Evolutionary conservation across 257 asterid genomes (phyloP).

Genomic region (Solanum chiquidenum): DNA sequence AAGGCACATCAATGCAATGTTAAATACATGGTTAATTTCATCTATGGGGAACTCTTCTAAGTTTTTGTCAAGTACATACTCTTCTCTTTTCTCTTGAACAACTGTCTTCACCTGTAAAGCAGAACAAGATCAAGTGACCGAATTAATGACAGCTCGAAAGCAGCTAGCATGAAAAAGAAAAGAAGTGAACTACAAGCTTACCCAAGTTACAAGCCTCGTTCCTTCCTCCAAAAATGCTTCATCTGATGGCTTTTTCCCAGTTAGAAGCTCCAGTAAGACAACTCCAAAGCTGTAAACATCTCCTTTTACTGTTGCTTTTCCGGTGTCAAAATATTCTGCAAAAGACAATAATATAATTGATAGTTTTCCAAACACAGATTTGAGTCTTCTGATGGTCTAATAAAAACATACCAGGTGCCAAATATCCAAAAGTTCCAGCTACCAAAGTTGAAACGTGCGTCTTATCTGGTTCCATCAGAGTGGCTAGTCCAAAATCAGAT

Average conservation of each 20-base stretch:
- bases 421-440: slow-evolving; percentile 89
- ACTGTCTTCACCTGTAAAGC: slow-evolving; percentile 69
- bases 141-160: not conserved
- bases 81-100: slow-evolving; percentile 68
- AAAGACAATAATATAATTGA: slow-evolving; percentile 2
- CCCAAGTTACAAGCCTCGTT: slow-evolving; percentile 90
- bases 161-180: not conserved
- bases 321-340: slow-evolving; percentile 84
- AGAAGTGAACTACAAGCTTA: slow-evolving; percentile 10
- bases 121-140: not conserved
- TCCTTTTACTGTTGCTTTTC: slow-evolving; percentile 82
- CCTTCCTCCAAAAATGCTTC: slow-evolving; percentile 85
- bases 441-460: slow-evolving; percentile 84
- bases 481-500: slow-evolving; percentile 87
- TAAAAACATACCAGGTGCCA: slow-evolving; percentile 63
- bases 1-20: slow-evolving; percentile 60
- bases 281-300: slow-evolving; percentile 94
- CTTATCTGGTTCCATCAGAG: slow-evolving; percentile 68
- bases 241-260: slow-evolving; percentile 72
- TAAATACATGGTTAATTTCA: slow-evolving; percentile 47
- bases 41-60: slow-evolving; percentile 36
- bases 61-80: slow-evolving; percentile 47
- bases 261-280: slow-evolving; percentile 78
- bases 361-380: not conserved
- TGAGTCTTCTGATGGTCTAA: not conserved